Evolutionary conservation across 83 land plant genomes (phyloP).

Genomic region (Picea mariana): DNA sequence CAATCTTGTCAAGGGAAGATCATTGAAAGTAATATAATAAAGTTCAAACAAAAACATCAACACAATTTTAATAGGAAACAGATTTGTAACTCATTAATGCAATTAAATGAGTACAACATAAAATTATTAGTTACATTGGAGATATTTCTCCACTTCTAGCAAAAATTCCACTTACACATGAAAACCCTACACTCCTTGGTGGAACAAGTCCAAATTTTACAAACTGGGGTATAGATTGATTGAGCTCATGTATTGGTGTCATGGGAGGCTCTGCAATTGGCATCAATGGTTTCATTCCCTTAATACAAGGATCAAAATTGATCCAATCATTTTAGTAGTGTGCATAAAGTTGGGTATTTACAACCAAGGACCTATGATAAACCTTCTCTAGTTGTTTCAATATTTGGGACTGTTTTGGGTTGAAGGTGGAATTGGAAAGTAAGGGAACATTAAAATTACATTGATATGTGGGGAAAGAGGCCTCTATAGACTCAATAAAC

Average conservation of each 20-base stretch:
- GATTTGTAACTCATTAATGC: no score
- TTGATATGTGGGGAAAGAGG: no score
- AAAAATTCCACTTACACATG: constrained; percentile 16
- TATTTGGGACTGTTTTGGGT: constrained; percentile 62
- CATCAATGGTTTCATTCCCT: constrained; percentile 38
- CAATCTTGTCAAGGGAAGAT: no score
- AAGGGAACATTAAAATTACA: no score
- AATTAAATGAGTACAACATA: no score
- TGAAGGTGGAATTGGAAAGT: constrained; percentile 11
- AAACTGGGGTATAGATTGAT: constrained; percentile 45
- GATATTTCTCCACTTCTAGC: background rate
- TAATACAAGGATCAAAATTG: constrained; percentile 28
- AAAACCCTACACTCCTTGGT: constrained; percentile 55
- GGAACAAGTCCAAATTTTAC: constrained; percentile 52
- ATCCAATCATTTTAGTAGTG: constrained; percentile 52
- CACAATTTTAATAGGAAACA: no score
- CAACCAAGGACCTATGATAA: constrained; percentile 57
- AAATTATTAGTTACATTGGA: background rate
- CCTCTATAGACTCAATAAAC: no score
- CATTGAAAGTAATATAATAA: no score
- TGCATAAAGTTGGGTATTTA: constrained; percentile 54
- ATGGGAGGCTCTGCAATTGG: constrained; percentile 67
- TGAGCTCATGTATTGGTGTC: constrained; percentile 56
- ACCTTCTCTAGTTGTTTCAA: constrained; percentile 49
- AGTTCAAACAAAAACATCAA: no score